Percentiles rank a stretch among this genome's conserved stretches.
Evolutionary conservation across 2,329 filamentous ascomycete species (phyloP).

Genomic region (Microdochium paspali): DNA sequence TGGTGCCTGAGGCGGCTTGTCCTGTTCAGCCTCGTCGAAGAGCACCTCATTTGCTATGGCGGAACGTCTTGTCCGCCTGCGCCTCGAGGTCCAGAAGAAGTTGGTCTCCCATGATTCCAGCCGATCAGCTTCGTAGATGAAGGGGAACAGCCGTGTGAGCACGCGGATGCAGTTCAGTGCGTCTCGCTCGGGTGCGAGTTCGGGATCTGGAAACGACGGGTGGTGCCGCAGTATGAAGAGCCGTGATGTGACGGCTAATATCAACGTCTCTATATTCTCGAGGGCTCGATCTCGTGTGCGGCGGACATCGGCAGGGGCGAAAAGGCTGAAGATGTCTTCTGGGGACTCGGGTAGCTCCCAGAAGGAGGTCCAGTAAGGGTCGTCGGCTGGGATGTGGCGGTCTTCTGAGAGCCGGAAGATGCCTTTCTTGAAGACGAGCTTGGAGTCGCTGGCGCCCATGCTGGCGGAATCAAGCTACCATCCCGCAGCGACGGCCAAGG

Average conservation of each 20-base stretch:
- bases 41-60: constrained; percentile 65
- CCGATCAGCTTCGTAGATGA: constrained; percentile 81
- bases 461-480: constrained; percentile 8
- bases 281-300: constrained; percentile 77
- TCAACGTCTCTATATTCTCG: constrained; percentile 81
- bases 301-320: constrained; percentile 80
- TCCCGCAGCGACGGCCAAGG: neutral
- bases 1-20: constrained; percentile 34
- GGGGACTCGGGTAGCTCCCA: constrained; percentile 94
- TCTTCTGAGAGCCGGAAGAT: constrained; percentile 96
- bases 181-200: constrained; percentile 71
- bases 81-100: constrained; percentile 81
- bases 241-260: constrained; percentile 74
- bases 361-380: constrained; percentile 91
- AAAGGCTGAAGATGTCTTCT: constrained; percentile 94
- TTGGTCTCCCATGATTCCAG: constrained; percentile 79
- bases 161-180: constrained; percentile 94
- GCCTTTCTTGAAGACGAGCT: constrained; percentile 96
- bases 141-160: constrained; percentile 81
- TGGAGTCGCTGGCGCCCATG: constrained; percentile 98
- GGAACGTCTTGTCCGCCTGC: constrained; percentile 58
- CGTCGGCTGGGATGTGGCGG: constrained; percentile 74
- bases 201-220: constrained; percentile 79
- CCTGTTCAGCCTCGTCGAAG: constrained; percentile 65
- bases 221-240: constrained; percentile 78